Evolutionary conservation across 2,329 filamentous ascomycete species (phyloP).

Genomic region (Paecilomyces sp.): DNA sequence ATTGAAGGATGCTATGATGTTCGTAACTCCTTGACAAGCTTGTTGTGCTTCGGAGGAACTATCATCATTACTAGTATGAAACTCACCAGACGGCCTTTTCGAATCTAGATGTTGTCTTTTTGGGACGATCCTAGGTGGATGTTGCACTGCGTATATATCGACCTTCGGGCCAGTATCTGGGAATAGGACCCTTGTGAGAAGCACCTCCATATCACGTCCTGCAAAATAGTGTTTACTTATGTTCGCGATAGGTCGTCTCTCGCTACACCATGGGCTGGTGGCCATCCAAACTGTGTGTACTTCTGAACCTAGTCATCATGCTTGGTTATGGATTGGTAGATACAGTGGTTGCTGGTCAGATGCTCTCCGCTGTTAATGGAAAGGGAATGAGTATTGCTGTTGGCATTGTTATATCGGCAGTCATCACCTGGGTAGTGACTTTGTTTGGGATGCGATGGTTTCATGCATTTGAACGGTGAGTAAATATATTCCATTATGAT

Average conservation of each 20-base stretch:
- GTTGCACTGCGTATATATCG: constrained; percentile 22
- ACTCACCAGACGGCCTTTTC: background rate
- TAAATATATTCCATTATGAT: background rate
- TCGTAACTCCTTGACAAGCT: constrained; percentile 6
- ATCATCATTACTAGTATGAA: background rate
- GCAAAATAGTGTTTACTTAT: too few relatives aligned
- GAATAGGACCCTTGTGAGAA: constrained; percentile 25
- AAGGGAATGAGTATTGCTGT: constrained; percentile 19
- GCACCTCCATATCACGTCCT: background rate
- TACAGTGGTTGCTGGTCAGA: constrained; percentile 25
- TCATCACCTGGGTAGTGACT: constrained; percentile 18
- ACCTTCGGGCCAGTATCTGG: constrained; percentile 26
- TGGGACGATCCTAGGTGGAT: constrained; percentile 18
- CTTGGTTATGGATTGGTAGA: constrained; percentile 28
- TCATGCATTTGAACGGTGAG: constrained; percentile 27
- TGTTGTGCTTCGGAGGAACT: background rate
- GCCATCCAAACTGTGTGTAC: constrained; percentile 22
- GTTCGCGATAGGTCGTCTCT: constrained; percentile 14
- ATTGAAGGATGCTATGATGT: constrained; percentile 22
- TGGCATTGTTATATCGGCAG: constrained; percentile 19
- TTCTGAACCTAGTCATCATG: constrained; percentile 28
- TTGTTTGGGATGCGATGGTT: constrained; percentile 23
- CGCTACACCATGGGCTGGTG: constrained; percentile 29
- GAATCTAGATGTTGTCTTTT: constrained; percentile 7
- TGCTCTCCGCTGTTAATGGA: constrained; percentile 23